These are phyloP conservation scores for Pythium rishiriense DNA, from an alignment of 352 stramenopile genomes.

Conservation along the genomic window DNA sequence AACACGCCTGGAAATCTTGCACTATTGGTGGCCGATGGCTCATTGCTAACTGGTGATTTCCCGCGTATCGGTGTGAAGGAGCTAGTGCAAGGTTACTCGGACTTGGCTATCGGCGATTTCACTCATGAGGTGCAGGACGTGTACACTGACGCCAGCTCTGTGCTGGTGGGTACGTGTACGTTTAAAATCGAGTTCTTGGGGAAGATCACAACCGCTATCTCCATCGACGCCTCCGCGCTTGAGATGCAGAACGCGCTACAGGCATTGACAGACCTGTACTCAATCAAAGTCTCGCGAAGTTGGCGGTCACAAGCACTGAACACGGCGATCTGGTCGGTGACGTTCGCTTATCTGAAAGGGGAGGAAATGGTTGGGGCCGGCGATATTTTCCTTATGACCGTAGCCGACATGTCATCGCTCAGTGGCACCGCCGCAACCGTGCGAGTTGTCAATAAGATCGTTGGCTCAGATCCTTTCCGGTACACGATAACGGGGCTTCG, in stretches of 20 bases:
- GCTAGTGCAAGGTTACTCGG: conserved; percentile 67
- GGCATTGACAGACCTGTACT: conserved; percentile 82
- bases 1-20: conserved; percentile 89
- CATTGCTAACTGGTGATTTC: conserved; percentile 87
- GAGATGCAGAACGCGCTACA: conserved; percentile 86
- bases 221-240: conserved; percentile 66
- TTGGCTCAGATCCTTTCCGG: conserved; percentile 90
- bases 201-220: conserved; percentile 72
- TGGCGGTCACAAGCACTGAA: conserved; percentile 44
- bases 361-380: conserved; percentile 91
- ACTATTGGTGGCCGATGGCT: conserved; percentile 76
- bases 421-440: conserved; percentile 65
- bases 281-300: conserved; percentile 70
- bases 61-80: conserved; percentile 83
- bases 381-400: conserved; percentile 85
- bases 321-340: conserved; percentile 90
- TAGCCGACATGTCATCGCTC: conserved; percentile 48
- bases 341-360: conserved; percentile 91
- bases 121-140: conserved; percentile 94
- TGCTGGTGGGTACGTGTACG: conserved; percentile 74
- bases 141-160: conserved; percentile 53
- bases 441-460: conserved; percentile 77
- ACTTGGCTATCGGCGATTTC: conserved; percentile 92
- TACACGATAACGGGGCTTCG: conserved; percentile 59
- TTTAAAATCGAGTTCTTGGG: conserved; percentile 93